Evolutionary conservation across 2,329 filamentous ascomycete species (phyloP), one percentile per base, ranked within the genome.

Genomic region (Aspergillus ruber): DNA sequence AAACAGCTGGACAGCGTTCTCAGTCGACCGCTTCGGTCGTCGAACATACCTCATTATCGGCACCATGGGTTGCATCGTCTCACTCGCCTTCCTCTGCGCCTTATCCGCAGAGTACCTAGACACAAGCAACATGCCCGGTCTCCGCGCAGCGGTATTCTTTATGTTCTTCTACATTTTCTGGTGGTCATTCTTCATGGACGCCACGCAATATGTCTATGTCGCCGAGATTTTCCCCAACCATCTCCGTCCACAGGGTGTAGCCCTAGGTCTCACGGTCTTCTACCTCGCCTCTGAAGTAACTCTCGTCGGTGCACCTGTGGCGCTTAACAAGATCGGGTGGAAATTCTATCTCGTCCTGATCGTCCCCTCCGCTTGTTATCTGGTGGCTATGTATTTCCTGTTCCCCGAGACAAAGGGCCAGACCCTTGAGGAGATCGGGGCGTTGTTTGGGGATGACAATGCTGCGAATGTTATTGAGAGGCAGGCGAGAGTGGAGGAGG

Each of bases 141-240:
- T 66, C 18, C 59, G 60, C 20, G 69, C 65, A 2, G 67, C 64
- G 2, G 61, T 72, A 0, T 70, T 72, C 50, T 71, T 72, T 54
- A 60, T 69, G 39, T 72, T 68, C 54, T 60, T 71, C 47, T 69
- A 64, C 46, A 66, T 69, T 39, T 50, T 66, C 45, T 71, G 63
- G 54, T 73, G 69, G 63, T 65, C 63, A 42, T 68, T 63, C 45
- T 71, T 65, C 47, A 55, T 74, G 42, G 71, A 74, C 47, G 70
- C 70, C 1, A 70, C 65, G n/a, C 68, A 71, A 42, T 73, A 70
- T 49, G 58, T 70, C 18, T 71, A 71, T 51, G 56, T 70, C 21
- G 53, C 60, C 2, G 68, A 71, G 55, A 73, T 72, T 42, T 72
- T 69, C 56, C 69, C 70, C 3, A 73, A 63, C 15, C 63, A 69